phyloP scores from a whole-genome alignment of 805 yeast genomes.

The Hanseniaspora hatyaiensis region DNA sequence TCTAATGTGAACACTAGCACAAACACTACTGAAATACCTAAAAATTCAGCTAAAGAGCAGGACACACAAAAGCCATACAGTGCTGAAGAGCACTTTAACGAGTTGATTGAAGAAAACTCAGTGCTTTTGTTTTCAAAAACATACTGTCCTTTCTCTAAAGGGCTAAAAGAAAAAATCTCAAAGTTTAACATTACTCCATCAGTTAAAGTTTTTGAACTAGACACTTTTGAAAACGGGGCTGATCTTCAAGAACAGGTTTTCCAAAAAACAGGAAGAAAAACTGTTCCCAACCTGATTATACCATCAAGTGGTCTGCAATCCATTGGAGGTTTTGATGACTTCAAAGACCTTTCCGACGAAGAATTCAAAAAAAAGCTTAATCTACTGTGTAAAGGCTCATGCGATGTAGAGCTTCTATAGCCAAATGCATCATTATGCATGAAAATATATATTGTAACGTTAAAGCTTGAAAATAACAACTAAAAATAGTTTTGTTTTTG shows the following conservation, averaged over 20 bases:
- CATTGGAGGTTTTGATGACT: conserved; percentile 84
- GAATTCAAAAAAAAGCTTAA: conserved; percentile 38
- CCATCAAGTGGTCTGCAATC: conserved; percentile 43
- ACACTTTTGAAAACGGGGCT: conserved; percentile 62
- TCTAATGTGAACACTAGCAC: too few species aligned
- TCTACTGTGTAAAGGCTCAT: conserved; percentile 31
- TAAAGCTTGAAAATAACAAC: background rate
- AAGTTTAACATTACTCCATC: conserved; percentile 57
- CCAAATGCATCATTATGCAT: too few species aligned
- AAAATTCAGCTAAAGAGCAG: too few species aligned
- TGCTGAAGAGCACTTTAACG: conserved; percentile 45
- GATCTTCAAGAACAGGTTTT: conserved; percentile 65
- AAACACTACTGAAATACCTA: background rate
- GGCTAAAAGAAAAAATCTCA: conserved; percentile 51
- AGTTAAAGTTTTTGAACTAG: conserved; percentile 69
- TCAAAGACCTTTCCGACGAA: conserved; percentile 46
- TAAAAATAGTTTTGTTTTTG: background rate
- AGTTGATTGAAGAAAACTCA: conserved; percentile 46
- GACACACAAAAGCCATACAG: conserved; percentile 36
- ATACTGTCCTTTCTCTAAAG: conserved; percentile 65
- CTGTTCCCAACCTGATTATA: conserved; percentile 83
- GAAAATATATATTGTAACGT: too few species aligned
- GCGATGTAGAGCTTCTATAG: too few species aligned
- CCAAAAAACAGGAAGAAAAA: conserved; percentile 57
- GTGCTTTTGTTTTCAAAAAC: conserved; percentile 46